phyloP scores from a whole-genome alignment of 208 protist genomes.

The Trypanosoma avium region DNA sequence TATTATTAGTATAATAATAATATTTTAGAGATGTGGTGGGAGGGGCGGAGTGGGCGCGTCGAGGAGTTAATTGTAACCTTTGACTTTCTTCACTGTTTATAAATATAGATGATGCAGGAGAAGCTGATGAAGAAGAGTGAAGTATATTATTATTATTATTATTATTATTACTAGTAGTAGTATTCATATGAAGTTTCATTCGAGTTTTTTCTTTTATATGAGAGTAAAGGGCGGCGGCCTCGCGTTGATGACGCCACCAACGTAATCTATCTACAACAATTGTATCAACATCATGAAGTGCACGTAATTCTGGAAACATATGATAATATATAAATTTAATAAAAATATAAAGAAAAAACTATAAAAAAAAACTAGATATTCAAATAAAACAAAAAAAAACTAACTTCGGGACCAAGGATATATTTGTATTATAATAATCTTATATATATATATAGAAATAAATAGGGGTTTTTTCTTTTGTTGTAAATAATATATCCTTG shows the following conservation, averaged over 20 bases:
- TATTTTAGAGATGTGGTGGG: neutral
- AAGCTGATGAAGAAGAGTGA: neutral
- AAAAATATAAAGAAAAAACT: slow-evolving; percentile 4
- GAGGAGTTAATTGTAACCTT: too few species aligned
- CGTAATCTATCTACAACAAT: slow-evolving; percentile 68
- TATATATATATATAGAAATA: too few species aligned
- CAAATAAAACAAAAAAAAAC: too few species aligned
- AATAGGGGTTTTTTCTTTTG: too few species aligned
- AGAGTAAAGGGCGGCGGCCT: too few species aligned
- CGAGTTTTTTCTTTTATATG: too few species aligned
- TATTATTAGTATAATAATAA: neutral
- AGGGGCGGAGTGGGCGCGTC: neutral
- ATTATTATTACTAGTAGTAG: neutral
- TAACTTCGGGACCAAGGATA: too few species aligned
- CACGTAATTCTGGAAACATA: slow-evolving; percentile 1
- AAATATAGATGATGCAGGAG: neutral
- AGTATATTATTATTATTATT: neutral
- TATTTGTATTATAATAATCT: too few species aligned
- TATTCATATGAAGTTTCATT: neutral
- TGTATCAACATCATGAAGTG: neutral
- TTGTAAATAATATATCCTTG: too few species aligned
- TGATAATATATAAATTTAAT: slow-evolving; percentile 11
- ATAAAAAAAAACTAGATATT: slow-evolving; percentile 16
- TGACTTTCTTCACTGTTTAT: too few species aligned
- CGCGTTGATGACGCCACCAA: slow-evolving; percentile 58